Evolutionary conservation across 2,329 filamentous ascomycete genomes (phyloP).

Genomic region (Phaeosphaeria sp.): DNA sequence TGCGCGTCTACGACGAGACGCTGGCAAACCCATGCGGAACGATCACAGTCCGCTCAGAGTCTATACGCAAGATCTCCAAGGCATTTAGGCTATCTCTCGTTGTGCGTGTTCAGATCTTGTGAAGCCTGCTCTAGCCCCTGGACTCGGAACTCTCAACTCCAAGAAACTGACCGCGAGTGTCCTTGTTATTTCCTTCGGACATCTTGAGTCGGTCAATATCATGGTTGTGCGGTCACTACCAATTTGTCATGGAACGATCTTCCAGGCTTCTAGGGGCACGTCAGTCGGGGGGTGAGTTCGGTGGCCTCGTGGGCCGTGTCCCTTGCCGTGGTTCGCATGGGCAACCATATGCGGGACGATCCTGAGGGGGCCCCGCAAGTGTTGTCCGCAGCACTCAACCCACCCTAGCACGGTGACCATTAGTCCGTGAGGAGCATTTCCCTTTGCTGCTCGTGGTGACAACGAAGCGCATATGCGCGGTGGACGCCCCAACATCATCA

Average conservation of each 20-base stretch:
- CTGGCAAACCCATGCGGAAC: conserved; percentile 8
- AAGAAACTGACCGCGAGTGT: not conserved
- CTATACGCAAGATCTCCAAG: not conserved
- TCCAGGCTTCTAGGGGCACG: not conserved
- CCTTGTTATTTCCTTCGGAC: not conserved
- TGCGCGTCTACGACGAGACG: not conserved
- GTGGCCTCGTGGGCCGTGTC: not conserved
- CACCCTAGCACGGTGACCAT: conserved; percentile 1
- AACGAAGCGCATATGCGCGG: conserved; percentile 13
- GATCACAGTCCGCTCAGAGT: not conserved
- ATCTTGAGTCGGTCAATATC: not conserved
- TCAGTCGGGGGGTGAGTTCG: not conserved
- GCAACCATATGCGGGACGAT: not conserved
- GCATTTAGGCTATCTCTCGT: conserved; percentile 9
- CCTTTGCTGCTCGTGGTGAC: conserved; percentile 3
- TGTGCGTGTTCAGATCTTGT: conserved; percentile 6
- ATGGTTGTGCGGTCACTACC: not conserved
- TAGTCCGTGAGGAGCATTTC: not conserved
- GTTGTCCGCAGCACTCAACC: not conserved
- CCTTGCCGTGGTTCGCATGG: not conserved
- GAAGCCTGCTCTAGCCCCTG: not conserved
- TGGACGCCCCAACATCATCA: conserved; percentile 16
- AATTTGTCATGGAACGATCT: not conserved
- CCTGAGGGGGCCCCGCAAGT: not conserved
- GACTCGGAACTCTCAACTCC: not conserved